Base-by-base conservation (phyloP, 108 stramenopile species). In the Craspedostauros australis region DNA sequence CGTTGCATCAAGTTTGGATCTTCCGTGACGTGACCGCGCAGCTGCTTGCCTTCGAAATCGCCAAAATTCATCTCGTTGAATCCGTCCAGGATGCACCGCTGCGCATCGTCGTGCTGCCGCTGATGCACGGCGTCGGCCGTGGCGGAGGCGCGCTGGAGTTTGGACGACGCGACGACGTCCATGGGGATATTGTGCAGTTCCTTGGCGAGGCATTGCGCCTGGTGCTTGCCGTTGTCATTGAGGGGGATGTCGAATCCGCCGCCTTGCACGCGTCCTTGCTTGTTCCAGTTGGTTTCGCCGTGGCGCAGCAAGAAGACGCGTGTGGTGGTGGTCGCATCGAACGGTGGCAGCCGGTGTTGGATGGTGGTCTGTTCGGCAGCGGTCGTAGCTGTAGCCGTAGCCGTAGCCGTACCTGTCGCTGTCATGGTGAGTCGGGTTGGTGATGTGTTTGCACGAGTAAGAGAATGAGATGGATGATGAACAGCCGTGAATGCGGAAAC, bases 11-110 rank as follows among this genome's bases (percentile, higher is more conserved):
- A 11, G 18, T n/a, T 43, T 27, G 38, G 42, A 46, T 57, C 3
- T 11, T 54, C 50, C 24, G 22, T 9, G 24, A 40, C 48, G 20
- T 32, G 37, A 31, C 42, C 34, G 19, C 43, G 45, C 33, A 57
- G 23, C 12, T 43, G 46, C 40, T 57, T 18, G 36, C 74, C 74
- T 44, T 75, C 74, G 31, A 75, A 64, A 2, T 57, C 51, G 30
- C 74, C 74, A 64, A 75, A 75, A 0, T 54, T n/a, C 74, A 75
- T 75, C 65, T 75, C 74, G 19, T 47, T 51, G 25, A 64, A 65
- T 60, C 62, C 56, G 8, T 21, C 11, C 12, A 44, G 29, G 33
- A 63, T 26, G 15, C 63, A 39, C 1, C 73, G 65, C 6, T 30
- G 33, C 3, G 48, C 34, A 1, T 42, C 22, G 16, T 25, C 39